Conservation (phyloP, 257 asterid species). For the Ilex aquifolium region DNA sequence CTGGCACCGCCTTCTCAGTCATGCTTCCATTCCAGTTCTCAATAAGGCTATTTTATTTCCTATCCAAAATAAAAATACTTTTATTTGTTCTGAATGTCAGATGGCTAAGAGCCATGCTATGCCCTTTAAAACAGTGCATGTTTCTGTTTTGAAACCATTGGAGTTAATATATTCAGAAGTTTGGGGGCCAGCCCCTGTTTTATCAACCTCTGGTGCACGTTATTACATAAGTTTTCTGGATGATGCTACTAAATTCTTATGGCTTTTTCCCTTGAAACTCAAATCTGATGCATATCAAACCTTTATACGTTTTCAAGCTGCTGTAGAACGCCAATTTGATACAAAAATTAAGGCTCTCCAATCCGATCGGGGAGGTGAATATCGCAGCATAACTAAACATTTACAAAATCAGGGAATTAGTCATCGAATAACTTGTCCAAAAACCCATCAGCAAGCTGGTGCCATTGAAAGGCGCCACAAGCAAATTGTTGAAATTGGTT, state of each 20-base stretch:
- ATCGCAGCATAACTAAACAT: too few relatives aligned
- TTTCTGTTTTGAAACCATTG: not conserved
- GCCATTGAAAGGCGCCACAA: not conserved
- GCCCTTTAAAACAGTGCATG: not conserved
- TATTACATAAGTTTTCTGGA: not conserved
- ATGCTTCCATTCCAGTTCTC: not conserved
- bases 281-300: not conserved
- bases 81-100: not conserved
- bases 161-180: not conserved
- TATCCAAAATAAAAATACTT: too few relatives aligned
- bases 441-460: too few relatives aligned
- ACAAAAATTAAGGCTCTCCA: not conserved
- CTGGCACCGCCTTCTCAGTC: not conserved
- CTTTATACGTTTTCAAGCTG: too few relatives aligned
- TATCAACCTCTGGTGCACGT: not conserved
- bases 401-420: not conserved
- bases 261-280: not conserved
- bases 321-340: not conserved
- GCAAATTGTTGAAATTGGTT: not conserved
- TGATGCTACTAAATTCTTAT: not conserved
- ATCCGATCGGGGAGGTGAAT: not conserved
- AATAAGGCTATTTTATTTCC: too few relatives aligned
- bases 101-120: not conserved
- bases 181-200: not conserved
- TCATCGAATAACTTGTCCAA: not conserved